Evolutionary conservation across 805 yeast species (phyloP).

Genomic region (Dipodascus albidus): DNA sequence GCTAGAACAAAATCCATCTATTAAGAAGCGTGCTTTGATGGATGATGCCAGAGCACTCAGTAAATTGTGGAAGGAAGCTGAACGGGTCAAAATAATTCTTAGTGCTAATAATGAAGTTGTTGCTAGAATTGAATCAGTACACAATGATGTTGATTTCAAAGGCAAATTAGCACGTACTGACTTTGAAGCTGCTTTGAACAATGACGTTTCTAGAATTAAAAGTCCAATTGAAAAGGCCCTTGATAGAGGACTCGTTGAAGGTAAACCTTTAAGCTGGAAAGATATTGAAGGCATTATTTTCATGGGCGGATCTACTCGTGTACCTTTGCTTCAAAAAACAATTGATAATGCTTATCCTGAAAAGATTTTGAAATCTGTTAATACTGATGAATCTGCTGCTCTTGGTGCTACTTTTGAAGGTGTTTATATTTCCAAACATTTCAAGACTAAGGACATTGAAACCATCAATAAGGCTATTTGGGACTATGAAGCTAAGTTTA

Average conservation of each 20-base stretch:
- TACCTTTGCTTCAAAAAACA: constrained; percentile 71
- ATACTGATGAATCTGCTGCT: constrained; percentile 92
- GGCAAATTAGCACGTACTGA: constrained; percentile 63
- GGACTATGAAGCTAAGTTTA: constrained; percentile 33
- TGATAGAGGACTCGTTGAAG: constrained; percentile 21
- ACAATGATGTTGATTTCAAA: constrained; percentile 64
- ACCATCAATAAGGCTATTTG: constrained; percentile 45
- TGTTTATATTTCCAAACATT: constrained; percentile 56
- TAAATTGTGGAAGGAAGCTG: constrained; percentile 71
- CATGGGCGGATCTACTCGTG: constrained; percentile 85
- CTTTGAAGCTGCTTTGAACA: constrained; percentile 48
- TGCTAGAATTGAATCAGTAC: constrained; percentile 66
- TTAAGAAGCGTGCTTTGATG: not conserved
- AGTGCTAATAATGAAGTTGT: constrained; percentile 79
- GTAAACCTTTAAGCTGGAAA: not conserved
- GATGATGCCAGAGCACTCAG: constrained; percentile 48
- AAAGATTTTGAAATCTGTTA: constrained; percentile 63
- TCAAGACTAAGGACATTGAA: constrained; percentile 48
- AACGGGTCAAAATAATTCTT: constrained; percentile 73
- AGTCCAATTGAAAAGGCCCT: constrained; percentile 47
- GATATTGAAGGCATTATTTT: constrained; percentile 55
- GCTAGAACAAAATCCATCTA: constrained; percentile 28
- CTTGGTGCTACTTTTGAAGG: constrained; percentile 84
- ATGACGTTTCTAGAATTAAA: constrained; percentile 34
- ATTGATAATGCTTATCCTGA: constrained; percentile 44